Percentiles rank a stretch among this genome's conserved stretches.
These are phyloP conservation scores for Trametopsis cervina DNA, from an alignment of 768 basidiomycete species.

Conservation along the genomic window DNA sequence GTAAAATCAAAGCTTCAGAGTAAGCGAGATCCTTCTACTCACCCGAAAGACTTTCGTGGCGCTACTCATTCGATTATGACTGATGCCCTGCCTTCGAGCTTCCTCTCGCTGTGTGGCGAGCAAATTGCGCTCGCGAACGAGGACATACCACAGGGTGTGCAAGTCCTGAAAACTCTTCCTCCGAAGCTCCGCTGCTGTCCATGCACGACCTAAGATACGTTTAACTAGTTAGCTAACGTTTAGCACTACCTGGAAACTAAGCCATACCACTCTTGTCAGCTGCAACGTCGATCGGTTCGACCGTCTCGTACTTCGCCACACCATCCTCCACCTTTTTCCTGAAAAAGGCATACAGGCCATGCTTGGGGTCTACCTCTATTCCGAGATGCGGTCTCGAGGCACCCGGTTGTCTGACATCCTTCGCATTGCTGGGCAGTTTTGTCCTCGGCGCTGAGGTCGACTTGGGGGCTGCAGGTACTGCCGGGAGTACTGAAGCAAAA, in stretches of 20 bases:
- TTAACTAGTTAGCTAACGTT: background rate
- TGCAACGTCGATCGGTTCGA: conserved; percentile 27
- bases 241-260: background rate
- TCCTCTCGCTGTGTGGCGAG: conserved; percentile 85
- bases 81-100: conserved; percentile 48
- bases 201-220: conserved; percentile 64
- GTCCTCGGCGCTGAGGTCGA: background rate
- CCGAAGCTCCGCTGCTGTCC: conserved; percentile 82
- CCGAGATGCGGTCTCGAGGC: conserved; percentile 36
- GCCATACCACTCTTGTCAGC: conserved; percentile 15
- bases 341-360: conserved; percentile 78
- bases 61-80: background rate
- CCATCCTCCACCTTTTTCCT: conserved; percentile 47
- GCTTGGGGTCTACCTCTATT: conserved; percentile 45
- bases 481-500: conserved; percentile 10
- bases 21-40: background rate
- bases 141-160: conserved; percentile 92
- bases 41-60: conserved; percentile 12
- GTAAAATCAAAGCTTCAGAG: too few species aligned
- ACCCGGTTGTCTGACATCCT: conserved; percentile 14
- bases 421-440: background rate
- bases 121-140: conserved; percentile 83
- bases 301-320: conserved; percentile 45
- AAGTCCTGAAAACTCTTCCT: conserved; percentile 89
- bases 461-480: background rate